Percentiles rank a stretch among this genome's conserved stretches.
phyloP scores from a whole-genome alignment of 1,284 basidiomycete genomes.

The Cutaneotrichosporon arboriforme region DNA sequence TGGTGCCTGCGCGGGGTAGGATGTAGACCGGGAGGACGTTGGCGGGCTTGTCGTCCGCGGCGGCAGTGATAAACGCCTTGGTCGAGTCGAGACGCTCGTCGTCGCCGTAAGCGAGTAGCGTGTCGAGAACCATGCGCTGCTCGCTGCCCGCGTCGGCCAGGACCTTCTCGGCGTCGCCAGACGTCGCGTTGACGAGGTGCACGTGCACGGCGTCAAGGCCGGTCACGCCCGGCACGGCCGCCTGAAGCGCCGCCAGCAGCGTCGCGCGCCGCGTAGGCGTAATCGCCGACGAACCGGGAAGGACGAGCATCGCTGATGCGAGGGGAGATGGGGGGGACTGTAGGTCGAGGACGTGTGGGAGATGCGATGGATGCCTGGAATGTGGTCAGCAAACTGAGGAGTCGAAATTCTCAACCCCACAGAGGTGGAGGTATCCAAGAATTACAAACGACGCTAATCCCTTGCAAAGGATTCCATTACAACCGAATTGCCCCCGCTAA shows the following conservation, averaged over 20 bases:
- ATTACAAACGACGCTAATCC: no score
- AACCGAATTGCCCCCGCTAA: constrained; percentile 9
- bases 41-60: constrained; percentile 31
- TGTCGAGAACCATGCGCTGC: constrained; percentile 59
- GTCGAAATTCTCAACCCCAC: background rate
- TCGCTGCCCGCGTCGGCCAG: constrained; percentile 53
- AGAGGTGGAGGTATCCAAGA: background rate
- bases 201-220: constrained; percentile 79
- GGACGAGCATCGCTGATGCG: constrained; percentile 45
- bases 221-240: constrained; percentile 54
- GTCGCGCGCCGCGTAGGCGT: constrained; percentile 63
- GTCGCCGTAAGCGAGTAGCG: constrained; percentile 84
- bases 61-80: constrained; percentile 29
- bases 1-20: constrained; percentile 70
- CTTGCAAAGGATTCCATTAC: no score
- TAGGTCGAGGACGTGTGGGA: background rate
- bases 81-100: constrained; percentile 49
- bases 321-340: background rate
- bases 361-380: background rate
- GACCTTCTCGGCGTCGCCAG: constrained; percentile 52
- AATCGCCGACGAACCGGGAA: constrained; percentile 67
- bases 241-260: constrained; percentile 62
- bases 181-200: constrained; percentile 70
- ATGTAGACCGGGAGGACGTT: constrained; percentile 60
- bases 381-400: background rate